phyloP scores from a whole-genome alignment of 306 rosid species.

The Vicia faba region DNA sequence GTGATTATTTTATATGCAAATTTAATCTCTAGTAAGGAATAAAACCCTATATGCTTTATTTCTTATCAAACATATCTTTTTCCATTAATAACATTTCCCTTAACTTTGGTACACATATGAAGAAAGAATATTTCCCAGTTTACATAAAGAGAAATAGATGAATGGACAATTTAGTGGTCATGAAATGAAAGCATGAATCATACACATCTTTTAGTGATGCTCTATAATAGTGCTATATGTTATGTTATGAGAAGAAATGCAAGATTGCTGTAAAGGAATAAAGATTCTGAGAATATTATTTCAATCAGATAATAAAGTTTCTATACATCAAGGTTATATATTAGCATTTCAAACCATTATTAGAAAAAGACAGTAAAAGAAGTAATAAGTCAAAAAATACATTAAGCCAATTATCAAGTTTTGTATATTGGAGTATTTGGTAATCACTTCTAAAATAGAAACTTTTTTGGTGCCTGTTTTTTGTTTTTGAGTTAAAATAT shows the following conservation, averaged over 20 bases:
- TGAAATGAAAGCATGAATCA: constrained; percentile 18
- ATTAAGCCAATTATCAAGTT: too few relatives aligned
- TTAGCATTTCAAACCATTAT: constrained; percentile 18
- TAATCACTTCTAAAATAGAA: constrained; percentile 21
- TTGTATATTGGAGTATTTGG: neutral
- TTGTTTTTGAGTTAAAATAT: constrained; percentile 23
- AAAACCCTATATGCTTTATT: constrained; percentile 29
- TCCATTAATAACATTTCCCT: neutral
- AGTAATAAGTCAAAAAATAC: neutral
- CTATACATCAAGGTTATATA: neutral
- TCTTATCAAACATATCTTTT: constrained; percentile 30
- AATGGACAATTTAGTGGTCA: constrained; percentile 26
- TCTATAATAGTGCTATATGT: constrained; percentile 8
- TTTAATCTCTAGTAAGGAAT: constrained; percentile 30
- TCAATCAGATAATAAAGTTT: constrained; percentile 28
- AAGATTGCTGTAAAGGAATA: constrained; percentile 29
- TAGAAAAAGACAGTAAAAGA: constrained; percentile 15
- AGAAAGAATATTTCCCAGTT: constrained; percentile 31
- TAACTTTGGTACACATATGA: constrained; percentile 17
- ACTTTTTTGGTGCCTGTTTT: neutral
- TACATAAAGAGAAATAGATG: neutral
- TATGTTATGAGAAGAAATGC: constrained; percentile 19
- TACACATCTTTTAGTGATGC: constrained; percentile 25
- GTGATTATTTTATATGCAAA: constrained; percentile 4
- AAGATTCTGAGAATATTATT: constrained; percentile 4